These are phyloP conservation scores for Naegleria lovaniensis DNA, from an alignment of 208 protist genomes.

Conservation along the genomic window DNA sequence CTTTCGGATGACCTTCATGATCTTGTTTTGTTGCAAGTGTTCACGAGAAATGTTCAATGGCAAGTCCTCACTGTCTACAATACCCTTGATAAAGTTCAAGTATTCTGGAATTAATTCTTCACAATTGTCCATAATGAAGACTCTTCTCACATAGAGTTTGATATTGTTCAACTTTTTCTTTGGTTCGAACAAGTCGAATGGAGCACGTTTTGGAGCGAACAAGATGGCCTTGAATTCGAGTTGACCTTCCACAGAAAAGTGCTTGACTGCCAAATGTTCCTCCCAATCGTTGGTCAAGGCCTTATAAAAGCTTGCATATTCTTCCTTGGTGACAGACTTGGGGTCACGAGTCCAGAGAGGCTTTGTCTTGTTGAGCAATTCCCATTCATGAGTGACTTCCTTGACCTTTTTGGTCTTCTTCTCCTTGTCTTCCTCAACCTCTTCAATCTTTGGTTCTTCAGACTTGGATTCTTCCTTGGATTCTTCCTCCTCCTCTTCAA, in stretches of 20 bases:
- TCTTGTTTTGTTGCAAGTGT: conserved; percentile 95
- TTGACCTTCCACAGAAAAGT: conserved; percentile 95
- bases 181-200: conserved; percentile 95
- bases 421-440: conserved; percentile 68
- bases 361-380: conserved; percentile 96
- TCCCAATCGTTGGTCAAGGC: conserved; percentile 92
- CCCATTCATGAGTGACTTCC: conserved; percentile 73
- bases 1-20: conserved; percentile 96
- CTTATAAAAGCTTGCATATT: conserved; percentile 99
- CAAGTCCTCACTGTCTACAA: conserved; percentile 96
- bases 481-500: conserved; percentile 79
- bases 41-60: conserved; percentile 98
- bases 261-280: conserved; percentile 90
- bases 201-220: conserved; percentile 88
- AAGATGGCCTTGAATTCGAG: conserved; percentile 92
- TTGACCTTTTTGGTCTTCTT: conserved; percentile 69
- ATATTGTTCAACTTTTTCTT: conserved; percentile 88
- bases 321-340: conserved; percentile 91
- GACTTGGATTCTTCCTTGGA: conserved; percentile 68
- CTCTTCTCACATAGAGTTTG: conserved; percentile 89
- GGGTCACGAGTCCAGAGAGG: conserved; percentile 94
- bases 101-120: conserved; percentile 94
- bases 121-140: conserved; percentile 98
- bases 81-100: conserved; percentile 90
- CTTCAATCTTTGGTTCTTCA: conserved; percentile 72